These are phyloP conservation scores for Fragaria nilgerrensis DNA, from an alignment of 306 rosid genomes.

Conservation along the genomic window DNA sequence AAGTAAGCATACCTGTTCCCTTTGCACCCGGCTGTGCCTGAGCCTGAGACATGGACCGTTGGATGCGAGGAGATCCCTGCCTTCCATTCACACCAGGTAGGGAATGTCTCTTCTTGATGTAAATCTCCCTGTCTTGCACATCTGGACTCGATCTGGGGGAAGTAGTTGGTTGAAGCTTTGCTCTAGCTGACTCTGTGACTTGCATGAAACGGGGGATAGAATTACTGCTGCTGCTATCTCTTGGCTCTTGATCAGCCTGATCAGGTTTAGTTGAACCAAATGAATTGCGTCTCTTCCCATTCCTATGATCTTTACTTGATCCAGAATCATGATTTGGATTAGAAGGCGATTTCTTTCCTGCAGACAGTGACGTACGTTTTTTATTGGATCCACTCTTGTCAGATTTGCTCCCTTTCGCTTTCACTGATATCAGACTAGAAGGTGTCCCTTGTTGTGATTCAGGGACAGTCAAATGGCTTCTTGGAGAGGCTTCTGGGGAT, in stretches of 20 bases:
- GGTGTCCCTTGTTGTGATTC: constrained; percentile 96
- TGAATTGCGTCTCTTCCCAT: constrained; percentile 68
- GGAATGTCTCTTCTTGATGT: constrained; percentile 82
- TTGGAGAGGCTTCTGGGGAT: constrained; percentile 77
- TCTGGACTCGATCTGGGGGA: constrained; percentile 97
- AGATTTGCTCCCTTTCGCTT: constrained; percentile 39
- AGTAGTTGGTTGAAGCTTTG: constrained; percentile 63
- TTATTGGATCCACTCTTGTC: constrained; percentile 51
- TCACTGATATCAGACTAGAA: constrained; percentile 78
- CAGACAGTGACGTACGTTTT: constrained; percentile 42
- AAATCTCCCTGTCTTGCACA: constrained; percentile 62
- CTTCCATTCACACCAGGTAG: constrained; percentile 77
- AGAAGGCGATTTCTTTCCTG: constrained; percentile 60
- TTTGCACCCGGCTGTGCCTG: constrained; percentile 49
- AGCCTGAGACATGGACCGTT: constrained; percentile 58
- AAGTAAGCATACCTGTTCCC: constrained; percentile 42
- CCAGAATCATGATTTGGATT: constrained; percentile 56
- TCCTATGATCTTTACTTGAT: constrained; percentile 60
- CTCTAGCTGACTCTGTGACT: constrained; percentile 94
- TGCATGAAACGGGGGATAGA: constrained; percentile 91
- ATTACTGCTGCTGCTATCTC: constrained; percentile 55
- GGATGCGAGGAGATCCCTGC: constrained; percentile 84
- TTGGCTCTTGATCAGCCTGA: constrained; percentile 57
- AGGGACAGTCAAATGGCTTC: constrained; percentile 62
- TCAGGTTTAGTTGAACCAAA: constrained; percentile 66